Percentiles rank a stretch among this genome's conserved stretches.
Evolutionary conservation across 2,329 filamentous ascomycete genomes (phyloP).

Genomic region (Ilyonectria destructans): DNA sequence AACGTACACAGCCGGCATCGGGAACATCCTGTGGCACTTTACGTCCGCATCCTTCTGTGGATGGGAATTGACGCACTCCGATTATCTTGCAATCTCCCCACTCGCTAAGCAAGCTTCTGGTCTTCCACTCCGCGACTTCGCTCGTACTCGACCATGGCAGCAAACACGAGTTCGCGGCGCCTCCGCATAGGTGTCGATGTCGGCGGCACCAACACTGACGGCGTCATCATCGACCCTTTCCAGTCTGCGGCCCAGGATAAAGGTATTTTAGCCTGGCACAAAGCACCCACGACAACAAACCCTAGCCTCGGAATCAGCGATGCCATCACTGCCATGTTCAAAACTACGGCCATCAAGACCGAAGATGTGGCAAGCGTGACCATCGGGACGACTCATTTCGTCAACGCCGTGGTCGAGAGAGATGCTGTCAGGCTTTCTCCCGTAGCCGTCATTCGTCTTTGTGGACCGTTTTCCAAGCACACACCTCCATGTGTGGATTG

Average conservation of each 20-base stretch:
- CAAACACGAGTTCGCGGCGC: conserved; percentile 29
- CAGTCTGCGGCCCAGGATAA: conserved; percentile 54
- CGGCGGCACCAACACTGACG: conserved; percentile 70
- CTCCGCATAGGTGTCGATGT: conserved; percentile 65
- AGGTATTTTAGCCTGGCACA: conserved; percentile 65
- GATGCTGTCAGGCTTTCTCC: conserved; percentile 64
- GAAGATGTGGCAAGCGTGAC: conserved; percentile 64
- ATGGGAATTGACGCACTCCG: neutral
- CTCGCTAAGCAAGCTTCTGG: neutral
- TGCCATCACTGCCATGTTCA: conserved; percentile 62
- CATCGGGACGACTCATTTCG: conserved; percentile 72
- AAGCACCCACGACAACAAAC: conserved; percentile 23
- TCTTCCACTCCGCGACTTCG: neutral
- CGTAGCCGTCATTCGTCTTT: conserved; percentile 71
- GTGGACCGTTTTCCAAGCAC: conserved; percentile 68
- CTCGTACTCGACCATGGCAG: conserved; percentile 26
- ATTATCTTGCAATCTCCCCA: neutral
- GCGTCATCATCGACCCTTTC: conserved; percentile 65
- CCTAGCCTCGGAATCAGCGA: conserved; percentile 22
- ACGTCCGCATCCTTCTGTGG: neutral
- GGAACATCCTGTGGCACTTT: neutral
- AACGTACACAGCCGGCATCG: conserved; percentile 6
- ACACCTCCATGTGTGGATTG: conserved; percentile 69
- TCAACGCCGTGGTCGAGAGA: conserved; percentile 72
- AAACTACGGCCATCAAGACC: conserved; percentile 52